Evolutionary conservation across 2,329 filamentous ascomycete species (phyloP).

Genomic region (Hymenoscyphus repandus): DNA sequence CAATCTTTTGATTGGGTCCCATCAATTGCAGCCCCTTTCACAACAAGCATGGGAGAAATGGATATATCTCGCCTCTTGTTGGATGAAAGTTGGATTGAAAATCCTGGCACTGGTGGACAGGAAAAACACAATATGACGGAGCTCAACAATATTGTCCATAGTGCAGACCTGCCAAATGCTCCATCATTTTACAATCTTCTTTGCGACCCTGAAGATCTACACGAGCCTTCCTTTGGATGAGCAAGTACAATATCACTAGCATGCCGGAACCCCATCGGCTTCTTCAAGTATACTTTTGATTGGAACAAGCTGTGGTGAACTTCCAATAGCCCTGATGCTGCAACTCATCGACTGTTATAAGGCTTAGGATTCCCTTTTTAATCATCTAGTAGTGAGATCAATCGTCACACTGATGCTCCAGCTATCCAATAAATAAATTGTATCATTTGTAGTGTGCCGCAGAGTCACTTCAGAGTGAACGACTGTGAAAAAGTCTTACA

Average conservation of each 20-base stretch:
- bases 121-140: constrained; percentile 26
- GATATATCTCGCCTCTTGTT: constrained; percentile 55
- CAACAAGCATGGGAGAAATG: constrained; percentile 49
- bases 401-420: too few relatives aligned
- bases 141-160: constrained; percentile 25
- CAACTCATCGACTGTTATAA: too few relatives aligned
- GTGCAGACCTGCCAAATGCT: constrained; percentile 15
- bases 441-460: too few relatives aligned
- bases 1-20: constrained; percentile 43
- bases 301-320: too few relatives aligned
- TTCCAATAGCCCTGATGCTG: too few relatives aligned
- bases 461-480: too few relatives aligned
- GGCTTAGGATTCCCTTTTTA: too few relatives aligned
- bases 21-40: constrained; percentile 34
- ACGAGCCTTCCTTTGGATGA: constrained; percentile 6
- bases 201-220: constrained; percentile 15
- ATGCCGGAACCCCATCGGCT: too few relatives aligned
- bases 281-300: too few relatives aligned
- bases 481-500: too few relatives aligned
- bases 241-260: not conserved
- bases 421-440: too few relatives aligned
- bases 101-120: constrained; percentile 17
- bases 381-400: too few relatives aligned
- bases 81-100: constrained; percentile 40
- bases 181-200: constrained; percentile 24